Evolutionary conservation across 1,284 basidiomycete species (phyloP).

Genomic region (Boletus sp.): DNA sequence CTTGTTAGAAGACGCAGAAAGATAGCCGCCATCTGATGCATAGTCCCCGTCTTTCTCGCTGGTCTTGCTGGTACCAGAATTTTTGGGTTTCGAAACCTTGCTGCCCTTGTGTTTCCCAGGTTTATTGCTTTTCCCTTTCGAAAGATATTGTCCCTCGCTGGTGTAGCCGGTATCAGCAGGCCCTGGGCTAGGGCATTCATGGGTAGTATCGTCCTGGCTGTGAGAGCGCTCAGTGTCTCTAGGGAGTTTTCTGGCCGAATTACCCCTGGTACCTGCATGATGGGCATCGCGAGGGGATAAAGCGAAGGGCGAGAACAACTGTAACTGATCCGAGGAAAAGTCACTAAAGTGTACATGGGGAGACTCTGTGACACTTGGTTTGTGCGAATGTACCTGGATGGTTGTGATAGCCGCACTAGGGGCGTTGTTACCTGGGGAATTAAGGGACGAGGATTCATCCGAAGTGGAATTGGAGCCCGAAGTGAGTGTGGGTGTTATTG

Average conservation of each 20-base stretch:
- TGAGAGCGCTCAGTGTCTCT: slow-evolving; percentile 17
- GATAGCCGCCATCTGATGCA: slow-evolving; percentile 29
- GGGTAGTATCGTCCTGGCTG: slow-evolving; percentile 22
- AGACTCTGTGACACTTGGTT: slow-evolving; percentile 28
- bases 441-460: slow-evolving; percentile 32
- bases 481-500: slow-evolving; percentile 25
- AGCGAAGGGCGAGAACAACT: slow-evolving; percentile 24
- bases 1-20: slow-evolving; percentile 33
- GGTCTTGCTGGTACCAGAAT: slow-evolving; percentile 15
- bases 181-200: slow-evolving; percentile 15
- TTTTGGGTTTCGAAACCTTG: slow-evolving; percentile 21
- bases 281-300: slow-evolving; percentile 11
- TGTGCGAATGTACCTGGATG: slow-evolving; percentile 24
- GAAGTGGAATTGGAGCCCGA: slow-evolving; percentile 31
- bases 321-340: slow-evolving; percentile 30
- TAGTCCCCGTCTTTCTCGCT: slow-evolving; percentile 24
- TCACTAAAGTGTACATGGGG: slow-evolving; percentile 32
- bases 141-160: slow-evolving; percentile 33
- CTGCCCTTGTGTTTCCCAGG: slow-evolving; percentile 15
- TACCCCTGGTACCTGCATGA: slow-evolving; percentile 1
- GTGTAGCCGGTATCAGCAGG: slow-evolving; percentile 24
- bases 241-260: neutral
- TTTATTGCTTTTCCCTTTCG: slow-evolving; percentile 28
- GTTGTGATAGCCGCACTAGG: slow-evolving; percentile 14
- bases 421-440: slow-evolving; percentile 23